Evolutionary conservation across 2,329 filamentous ascomycete species (phyloP), one percentile per base, ranked within the genome.

Genomic region (Coniochaeta sp.): DNA sequence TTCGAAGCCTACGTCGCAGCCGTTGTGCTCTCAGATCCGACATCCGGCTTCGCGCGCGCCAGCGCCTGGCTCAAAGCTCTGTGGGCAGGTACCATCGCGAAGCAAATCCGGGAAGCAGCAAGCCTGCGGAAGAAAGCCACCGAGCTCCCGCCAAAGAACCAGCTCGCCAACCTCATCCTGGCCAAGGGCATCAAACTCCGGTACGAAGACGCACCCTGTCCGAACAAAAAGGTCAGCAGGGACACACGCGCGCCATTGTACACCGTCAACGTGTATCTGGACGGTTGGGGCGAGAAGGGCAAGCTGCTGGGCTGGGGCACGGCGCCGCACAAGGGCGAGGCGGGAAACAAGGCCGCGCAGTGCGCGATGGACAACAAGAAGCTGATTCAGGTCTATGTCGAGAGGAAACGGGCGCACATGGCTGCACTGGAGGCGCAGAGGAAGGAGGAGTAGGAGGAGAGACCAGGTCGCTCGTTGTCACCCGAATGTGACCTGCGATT

Each of bases 1-100:
- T 96, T 97, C 67, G 93, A 98, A 72, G 89, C 93, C 0, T 97
- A 96, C 67, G 84, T 96, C 17, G 93, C 89, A 9, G 93, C 89
- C 3, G 75, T 93, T 6, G 82, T 96, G 36, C 76, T 91, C 1
- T 86, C 88, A 1, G 83, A 91, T 66, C 79, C 85, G 0, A 73
- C 76, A 3, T 71, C 84, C 55, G 92, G 93, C 1, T 81, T 89
- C 55, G 64, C 72, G 8, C 79, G 78, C 1, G 87, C 83, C 1
- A 81, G 88, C 58, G 71, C 79, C 16, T 98, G 92, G 91, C 75
- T 97, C 54, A 87, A 84, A 58, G 75, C 80, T 8, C 76, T 97
- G 0, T 97, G 92, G 91, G 81, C 82, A 4, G 83, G 79, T 55
- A 85, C 83, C 5, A 74, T 96, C 40, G 70, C 76, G 31, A 74